Percentiles rank a stretch among this genome's conserved stretches.
phyloP scores from a whole-genome alignment of 2,329 filamentous ascomycete genomes.

The Penicillium sp. region DNA sequence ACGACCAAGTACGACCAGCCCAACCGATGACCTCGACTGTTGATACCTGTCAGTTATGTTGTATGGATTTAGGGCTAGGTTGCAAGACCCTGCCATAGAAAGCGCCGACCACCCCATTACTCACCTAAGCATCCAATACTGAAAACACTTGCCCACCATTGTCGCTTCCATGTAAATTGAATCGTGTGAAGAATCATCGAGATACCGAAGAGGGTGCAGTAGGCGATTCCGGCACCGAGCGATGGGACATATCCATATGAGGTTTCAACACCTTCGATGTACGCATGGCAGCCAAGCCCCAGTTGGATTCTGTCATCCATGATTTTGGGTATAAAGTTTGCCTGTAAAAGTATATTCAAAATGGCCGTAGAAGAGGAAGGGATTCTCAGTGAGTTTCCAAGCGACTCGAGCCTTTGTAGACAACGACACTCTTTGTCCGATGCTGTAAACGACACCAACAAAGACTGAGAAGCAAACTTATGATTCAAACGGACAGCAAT shows the following conservation, averaged over 20 bases:
- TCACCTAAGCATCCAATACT: constrained; percentile 39
- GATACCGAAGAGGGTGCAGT: constrained; percentile 36
- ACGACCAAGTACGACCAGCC: constrained; percentile 52
- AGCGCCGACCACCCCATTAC: constrained; percentile 2
- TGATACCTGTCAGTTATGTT: not conserved
- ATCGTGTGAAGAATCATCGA: constrained; percentile 38
- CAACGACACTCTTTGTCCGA: not conserved
- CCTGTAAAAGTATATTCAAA: not conserved
- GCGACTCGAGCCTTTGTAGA: not conserved
- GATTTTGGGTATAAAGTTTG: not conserved
- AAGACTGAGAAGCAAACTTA: not conserved
- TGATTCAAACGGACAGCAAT: not conserved
- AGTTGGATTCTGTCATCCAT: constrained; percentile 17
- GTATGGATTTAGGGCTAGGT: not conserved
- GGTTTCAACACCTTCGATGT: constrained; percentile 26
- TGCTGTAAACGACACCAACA: not conserved
- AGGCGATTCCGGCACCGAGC: constrained; percentile 37
- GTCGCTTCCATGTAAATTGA: constrained; percentile 39
- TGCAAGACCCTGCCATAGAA: not conserved
- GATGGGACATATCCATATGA: constrained; percentile 40
- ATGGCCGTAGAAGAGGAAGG: not conserved
- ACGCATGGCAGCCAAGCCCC: constrained; percentile 26
- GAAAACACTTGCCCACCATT: constrained; percentile 44
- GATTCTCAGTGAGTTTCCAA: not conserved
- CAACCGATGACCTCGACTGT: constrained; percentile 51